These are phyloP conservation scores for Plasmodium gallinaceum DNA, from an alignment of 169 alveolate genomes.

Conservation along the genomic window DNA sequence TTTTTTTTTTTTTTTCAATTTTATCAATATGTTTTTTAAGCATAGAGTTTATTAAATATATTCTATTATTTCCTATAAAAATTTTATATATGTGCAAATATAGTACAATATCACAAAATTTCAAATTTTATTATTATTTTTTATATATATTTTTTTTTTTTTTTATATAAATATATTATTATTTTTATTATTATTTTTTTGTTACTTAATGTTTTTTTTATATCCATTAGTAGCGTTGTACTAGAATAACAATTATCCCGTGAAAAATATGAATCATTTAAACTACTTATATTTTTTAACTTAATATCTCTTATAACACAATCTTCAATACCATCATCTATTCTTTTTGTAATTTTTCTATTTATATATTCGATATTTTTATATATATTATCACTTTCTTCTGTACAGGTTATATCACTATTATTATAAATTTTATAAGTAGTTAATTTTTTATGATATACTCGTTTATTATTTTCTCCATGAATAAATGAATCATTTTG, in stretches of 20 bases:
- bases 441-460: constrained; percentile 4
- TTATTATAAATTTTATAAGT: constrained; percentile 27
- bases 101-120: neutral
- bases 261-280: constrained; percentile 5
- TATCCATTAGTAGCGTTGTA: constrained; percentile 22
- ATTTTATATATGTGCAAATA: neutral
- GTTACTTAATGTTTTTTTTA: constrained; percentile 53
- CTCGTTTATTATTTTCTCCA: constrained; percentile 17
- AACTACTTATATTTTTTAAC: constrained; percentile 5
- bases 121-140: neutral
- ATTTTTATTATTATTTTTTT: neutral
- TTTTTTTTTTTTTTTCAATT: constrained; percentile 32
- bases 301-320: constrained; percentile 5
- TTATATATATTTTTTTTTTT: neutral
- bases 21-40: constrained; percentile 21
- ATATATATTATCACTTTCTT: constrained; percentile 10
- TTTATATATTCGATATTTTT: constrained; percentile 15
- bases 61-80: constrained; percentile 54
- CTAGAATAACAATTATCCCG: constrained; percentile 1
- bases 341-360: constrained; percentile 15
- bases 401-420: constrained; percentile 1
- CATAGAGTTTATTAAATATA: constrained; percentile 29
- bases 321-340: neutral
- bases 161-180: neutral
- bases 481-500: neutral